Conservation (phyloP, 2,329 filamentous ascomycete genomes). For the Sphaerulina musiva region DNA sequence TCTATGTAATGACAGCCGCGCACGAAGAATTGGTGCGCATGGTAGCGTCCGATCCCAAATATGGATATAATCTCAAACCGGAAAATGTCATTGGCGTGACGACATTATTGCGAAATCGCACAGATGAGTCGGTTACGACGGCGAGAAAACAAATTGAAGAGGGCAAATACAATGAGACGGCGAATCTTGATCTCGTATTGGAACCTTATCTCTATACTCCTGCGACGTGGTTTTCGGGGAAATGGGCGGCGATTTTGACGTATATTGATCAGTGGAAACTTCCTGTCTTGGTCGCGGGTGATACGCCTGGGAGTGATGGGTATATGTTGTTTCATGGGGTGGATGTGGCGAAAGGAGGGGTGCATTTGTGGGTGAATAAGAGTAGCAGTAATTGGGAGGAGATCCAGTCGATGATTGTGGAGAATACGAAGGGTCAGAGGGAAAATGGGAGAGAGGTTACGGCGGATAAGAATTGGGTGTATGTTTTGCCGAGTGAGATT, state of each 20-base stretch:
- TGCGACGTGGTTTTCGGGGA: slow-evolving; percentile 42
- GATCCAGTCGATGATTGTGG: slow-evolving; percentile 36
- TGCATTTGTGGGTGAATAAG: slow-evolving; percentile 42
- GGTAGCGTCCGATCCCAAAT: slow-evolving; percentile 42
- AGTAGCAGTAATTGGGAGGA: slow-evolving; percentile 34
- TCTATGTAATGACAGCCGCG: slow-evolving; percentile 41
- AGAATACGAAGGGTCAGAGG: slow-evolving; percentile 34
- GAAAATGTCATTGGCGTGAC: slow-evolving; percentile 44
- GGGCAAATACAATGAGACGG: slow-evolving; percentile 33
- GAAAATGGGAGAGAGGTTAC: slow-evolving; percentile 37
- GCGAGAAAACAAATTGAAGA: slow-evolving; percentile 39
- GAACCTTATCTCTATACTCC: slow-evolving; percentile 42
- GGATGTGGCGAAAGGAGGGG: slow-evolving; percentile 38
- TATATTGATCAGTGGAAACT: slow-evolving; percentile 40
- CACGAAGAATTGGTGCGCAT: slow-evolving; percentile 44
- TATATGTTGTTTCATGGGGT: slow-evolving; percentile 44
- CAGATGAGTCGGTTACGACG: slow-evolving; percentile 31
- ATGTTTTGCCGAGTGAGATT: slow-evolving; percentile 39
- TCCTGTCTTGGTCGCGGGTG: slow-evolving; percentile 40
- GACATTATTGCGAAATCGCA: slow-evolving; percentile 34
- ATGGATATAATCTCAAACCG: slow-evolving; percentile 43
- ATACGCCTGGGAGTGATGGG: slow-evolving; percentile 41
- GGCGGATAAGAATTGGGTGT: slow-evolving; percentile 44
- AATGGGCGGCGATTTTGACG: slow-evolving; percentile 38
- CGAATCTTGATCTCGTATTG: slow-evolving; percentile 38